These are phyloP conservation scores for Cyclotella baltica DNA, from an alignment of 108 stramenopile species.

Conservation along the genomic window DNA sequence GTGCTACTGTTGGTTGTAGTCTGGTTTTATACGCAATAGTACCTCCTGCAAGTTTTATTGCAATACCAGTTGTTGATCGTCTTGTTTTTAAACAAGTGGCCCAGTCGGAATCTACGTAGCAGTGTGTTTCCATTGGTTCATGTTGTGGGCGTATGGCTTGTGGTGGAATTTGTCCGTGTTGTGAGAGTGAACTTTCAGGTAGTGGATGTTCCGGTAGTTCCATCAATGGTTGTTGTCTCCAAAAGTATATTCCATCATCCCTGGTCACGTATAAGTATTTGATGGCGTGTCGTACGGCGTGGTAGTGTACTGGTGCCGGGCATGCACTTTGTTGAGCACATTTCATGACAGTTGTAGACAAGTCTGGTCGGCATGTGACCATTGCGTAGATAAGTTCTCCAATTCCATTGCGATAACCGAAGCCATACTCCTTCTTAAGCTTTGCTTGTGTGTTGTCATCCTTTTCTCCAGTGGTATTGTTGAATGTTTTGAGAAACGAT, in stretches of 20 bases:
- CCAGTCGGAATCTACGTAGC: constrained; percentile 44
- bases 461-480: not conserved
- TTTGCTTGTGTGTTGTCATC: not conserved
- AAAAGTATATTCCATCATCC: constrained; percentile 25
- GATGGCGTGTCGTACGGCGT: constrained; percentile 2
- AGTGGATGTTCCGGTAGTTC: constrained; percentile 14
- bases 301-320: constrained; percentile 3
- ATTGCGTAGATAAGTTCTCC: constrained; percentile 58
- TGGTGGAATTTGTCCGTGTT: not conserved
- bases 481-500: not conserved
- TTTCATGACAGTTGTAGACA: constrained; percentile 28
- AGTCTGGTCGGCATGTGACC: constrained; percentile 45
- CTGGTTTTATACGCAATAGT: constrained; percentile 22
- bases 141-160: not conserved
- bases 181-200: not conserved
- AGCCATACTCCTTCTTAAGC: constrained; percentile 11
- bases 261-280: constrained; percentile 9
- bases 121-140: not conserved
- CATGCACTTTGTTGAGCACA: not conserved
- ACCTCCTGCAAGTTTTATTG: constrained; percentile 37
- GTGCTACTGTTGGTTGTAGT: constrained; percentile 35
- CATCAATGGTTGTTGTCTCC: constrained; percentile 12
- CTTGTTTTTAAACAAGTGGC: constrained; percentile 31
- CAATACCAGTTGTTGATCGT: constrained; percentile 39
- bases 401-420: constrained; percentile 33